These are phyloP conservation scores for Leishmania amazonensis DNA, from an alignment of 208 protist genomes.

Conservation along the genomic window DNA sequence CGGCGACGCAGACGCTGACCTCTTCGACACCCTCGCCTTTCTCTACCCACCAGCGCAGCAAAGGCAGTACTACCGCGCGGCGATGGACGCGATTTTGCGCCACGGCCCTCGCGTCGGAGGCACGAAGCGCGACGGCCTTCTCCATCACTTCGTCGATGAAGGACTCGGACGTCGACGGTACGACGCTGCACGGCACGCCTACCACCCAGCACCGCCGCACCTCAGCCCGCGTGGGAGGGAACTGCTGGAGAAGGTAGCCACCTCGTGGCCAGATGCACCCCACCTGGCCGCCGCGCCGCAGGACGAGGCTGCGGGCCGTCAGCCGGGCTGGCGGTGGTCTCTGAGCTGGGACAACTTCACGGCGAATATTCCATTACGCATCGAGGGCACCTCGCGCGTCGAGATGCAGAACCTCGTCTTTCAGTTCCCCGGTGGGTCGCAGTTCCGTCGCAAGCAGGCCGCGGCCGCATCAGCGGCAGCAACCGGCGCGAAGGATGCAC, in stretches of 20 bases:
- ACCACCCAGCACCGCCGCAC: slow-evolving; percentile 5
- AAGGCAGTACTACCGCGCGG: slow-evolving; percentile 20
- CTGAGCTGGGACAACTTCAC: slow-evolving; percentile 71
- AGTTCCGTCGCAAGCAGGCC: slow-evolving; percentile 25
- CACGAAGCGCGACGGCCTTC: slow-evolving; percentile 32
- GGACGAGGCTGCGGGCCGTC: neutral
- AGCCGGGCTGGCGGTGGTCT: slow-evolving; percentile 41
- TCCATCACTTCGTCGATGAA: slow-evolving; percentile 35
- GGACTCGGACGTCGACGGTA: slow-evolving; percentile 26
- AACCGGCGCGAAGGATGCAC: neutral
- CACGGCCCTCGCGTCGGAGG: slow-evolving; percentile 56
- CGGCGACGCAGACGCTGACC: slow-evolving; percentile 8
- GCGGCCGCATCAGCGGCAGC: neutral
- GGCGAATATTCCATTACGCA: slow-evolving; percentile 28
- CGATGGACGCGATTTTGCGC: slow-evolving; percentile 43
- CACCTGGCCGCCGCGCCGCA: neutral
- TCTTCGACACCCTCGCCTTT: slow-evolving; percentile 36
- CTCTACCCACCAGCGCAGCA: slow-evolving; percentile 48
- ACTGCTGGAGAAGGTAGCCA: slow-evolving; percentile 18
- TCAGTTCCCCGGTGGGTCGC: slow-evolving; percentile 44
- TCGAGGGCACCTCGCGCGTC: slow-evolving; percentile 10
- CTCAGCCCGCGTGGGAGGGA: slow-evolving; percentile 17
- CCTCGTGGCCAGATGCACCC: slow-evolving; percentile 17
- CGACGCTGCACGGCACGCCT: slow-evolving; percentile 6
- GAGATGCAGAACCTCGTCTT: slow-evolving; percentile 59